These are phyloP conservation scores for Dipteronia dyeriana DNA, from an alignment of 345 rosid genomes.

Conservation along the genomic window DNA sequence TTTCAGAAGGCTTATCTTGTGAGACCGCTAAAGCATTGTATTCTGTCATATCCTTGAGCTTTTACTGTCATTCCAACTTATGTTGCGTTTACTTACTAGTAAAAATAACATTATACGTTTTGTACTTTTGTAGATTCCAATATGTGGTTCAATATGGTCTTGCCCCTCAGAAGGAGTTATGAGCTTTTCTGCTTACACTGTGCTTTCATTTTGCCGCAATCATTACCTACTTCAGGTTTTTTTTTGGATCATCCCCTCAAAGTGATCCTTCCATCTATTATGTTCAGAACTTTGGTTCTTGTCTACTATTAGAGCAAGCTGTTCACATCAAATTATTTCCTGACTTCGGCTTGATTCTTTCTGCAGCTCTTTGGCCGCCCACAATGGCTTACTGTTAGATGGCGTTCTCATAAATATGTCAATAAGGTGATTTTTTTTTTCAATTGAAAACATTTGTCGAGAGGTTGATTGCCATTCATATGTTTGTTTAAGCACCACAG, in stretches of 20 bases:
- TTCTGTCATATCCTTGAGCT: background rate
- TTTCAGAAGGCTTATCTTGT: conserved; percentile 92
- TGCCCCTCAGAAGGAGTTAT: background rate
- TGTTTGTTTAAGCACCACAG: background rate
- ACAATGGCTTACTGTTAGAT: conserved; percentile 80
- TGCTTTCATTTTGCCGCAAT: conserved; percentile 5
- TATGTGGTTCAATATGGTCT: conserved; percentile 6
- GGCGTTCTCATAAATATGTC: conserved; percentile 70
- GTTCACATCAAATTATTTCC: background rate
- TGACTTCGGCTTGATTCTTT: background rate
- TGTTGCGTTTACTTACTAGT: background rate
- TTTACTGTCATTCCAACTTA: background rate
- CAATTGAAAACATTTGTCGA: too few species aligned
- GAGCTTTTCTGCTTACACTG: background rate
- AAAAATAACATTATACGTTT: background rate
- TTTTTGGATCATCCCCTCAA: too few species aligned
- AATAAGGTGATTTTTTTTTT: conserved; percentile 46
- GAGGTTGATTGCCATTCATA: background rate
- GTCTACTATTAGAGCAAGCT: too few species aligned
- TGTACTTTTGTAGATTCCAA: conserved; percentile 1
- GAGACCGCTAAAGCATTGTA: conserved; percentile 23
- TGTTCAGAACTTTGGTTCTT: too few species aligned
- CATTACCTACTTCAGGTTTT: background rate
- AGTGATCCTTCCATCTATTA: too few species aligned
- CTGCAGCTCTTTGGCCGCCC: conserved; percentile 82